Base-by-base conservation (phyloP, 306 rosid genomes). In the Senna tora region DNA sequence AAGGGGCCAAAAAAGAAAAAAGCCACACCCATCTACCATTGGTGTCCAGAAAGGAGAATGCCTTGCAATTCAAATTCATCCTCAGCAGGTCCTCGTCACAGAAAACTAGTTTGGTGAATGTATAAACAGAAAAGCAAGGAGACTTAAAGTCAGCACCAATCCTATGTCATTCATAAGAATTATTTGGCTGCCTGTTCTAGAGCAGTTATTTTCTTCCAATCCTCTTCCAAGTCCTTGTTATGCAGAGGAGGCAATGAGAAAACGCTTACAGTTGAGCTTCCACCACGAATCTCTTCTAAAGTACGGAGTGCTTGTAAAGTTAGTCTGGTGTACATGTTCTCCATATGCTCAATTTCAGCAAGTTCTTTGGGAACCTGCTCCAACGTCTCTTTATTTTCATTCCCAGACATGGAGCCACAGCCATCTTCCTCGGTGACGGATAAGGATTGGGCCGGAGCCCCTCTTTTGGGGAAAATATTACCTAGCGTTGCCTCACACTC, bases 221-320 rank as follows among this genome's bases (percentile, higher is more conserved):
- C 81, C 69, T 76, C 75, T 58, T 84, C 86, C 55, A 47, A 43
- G 30, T 75, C 65, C 76, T 82, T 79, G 19, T 16, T 82, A 61
- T 84, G 77, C 75, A 87, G 54, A 52, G 90, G 93, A 67, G 96
- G 93, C 83, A 91, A 77, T 13, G 98, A 90, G 77, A 79, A 91
- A 8, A 59, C 71, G 79, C 88, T 84, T 10, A 84, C 87, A 20
- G 97, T 90, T 62, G 96, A 89, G 69, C 97, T 93, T 82, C 89
- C 87, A 72, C 96, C 84, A 28, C 98, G 82, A 49, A 93, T 83
- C 77, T 87, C 86, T 65, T 84, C 83, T 75, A 90, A 67, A 47
- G 82, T 87, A 22, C 81, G 80, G 70, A 93, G 72, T 3, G 98
- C 97, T 14, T 92, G 84, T 45, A 67, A 43, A 21, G 93, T 88